Conservation (phyloP, 2,329 filamentous ascomycete genomes). For the Herpotrichia juniperi region DNA sequence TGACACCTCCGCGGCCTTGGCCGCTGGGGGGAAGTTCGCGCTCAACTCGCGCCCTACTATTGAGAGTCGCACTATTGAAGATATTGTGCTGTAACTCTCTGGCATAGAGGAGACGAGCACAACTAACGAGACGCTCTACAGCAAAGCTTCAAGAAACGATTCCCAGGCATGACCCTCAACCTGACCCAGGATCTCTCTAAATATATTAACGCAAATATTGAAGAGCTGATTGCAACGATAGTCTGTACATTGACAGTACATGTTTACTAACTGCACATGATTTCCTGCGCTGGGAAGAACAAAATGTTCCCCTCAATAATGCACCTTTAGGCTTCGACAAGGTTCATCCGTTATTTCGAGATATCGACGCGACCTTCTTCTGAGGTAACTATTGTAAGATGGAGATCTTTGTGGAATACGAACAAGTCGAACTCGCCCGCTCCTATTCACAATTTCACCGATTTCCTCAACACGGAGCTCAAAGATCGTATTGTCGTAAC, state of each 20-base stretch:
- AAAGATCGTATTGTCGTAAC: slow-evolving; percentile 62
- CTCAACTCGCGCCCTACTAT: slow-evolving; percentile 8
- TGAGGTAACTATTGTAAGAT: slow-evolving; percentile 46
- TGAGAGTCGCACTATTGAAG: slow-evolving; percentile 56
- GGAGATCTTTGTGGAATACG: no score
- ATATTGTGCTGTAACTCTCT: slow-evolving; percentile 56
- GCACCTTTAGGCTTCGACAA: slow-evolving; percentile 55
- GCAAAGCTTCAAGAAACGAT: slow-evolving; percentile 52
- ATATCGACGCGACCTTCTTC: slow-evolving; percentile 51
- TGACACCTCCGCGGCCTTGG: not conserved
- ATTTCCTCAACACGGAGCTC: slow-evolving; percentile 56
- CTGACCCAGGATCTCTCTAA: slow-evolving; percentile 63
- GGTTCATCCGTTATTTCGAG: slow-evolving; percentile 51
- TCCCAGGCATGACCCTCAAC: slow-evolving; percentile 59
- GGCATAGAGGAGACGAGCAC: slow-evolving; percentile 58
- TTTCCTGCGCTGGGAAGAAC: slow-evolving; percentile 58
- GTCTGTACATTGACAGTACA: slow-evolving; percentile 51
- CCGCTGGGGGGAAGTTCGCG: not conserved
- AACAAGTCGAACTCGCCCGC: no score
- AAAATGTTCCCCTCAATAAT: slow-evolving; percentile 57
- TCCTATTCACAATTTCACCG: no score
- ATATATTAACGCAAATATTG: slow-evolving; percentile 58
- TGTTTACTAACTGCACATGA: slow-evolving; percentile 60
- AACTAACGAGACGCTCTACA: slow-evolving; percentile 50
- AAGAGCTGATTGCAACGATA: slow-evolving; percentile 51